Evolutionary conservation across 2,329 filamentous ascomycete species (phyloP), one percentile per base, ranked within the genome.

Genomic region (Neofusicoccum laricinum): DNA sequence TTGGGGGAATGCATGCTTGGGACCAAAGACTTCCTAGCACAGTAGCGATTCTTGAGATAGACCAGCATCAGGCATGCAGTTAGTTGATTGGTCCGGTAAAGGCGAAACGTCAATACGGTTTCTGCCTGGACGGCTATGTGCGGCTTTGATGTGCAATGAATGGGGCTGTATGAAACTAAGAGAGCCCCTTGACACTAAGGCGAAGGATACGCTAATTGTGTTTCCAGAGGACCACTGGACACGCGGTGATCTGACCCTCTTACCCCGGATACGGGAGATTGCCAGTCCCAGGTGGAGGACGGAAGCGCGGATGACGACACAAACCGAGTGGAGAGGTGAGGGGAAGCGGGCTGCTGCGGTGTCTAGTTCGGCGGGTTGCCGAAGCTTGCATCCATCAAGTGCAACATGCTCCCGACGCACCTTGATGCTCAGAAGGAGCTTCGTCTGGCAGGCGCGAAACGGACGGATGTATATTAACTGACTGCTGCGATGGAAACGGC

Each of bases 201-300:
- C 38, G 15, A 43, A 41, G 38, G 21, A 17, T n/a, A 43, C 34
- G 38, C 40, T 58, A 45, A 17, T 36, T 4, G 21, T 19, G 38
- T 32, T 58, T 58, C 53, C n/a, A 34, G 30, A 46, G 15, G 30
- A 15, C 4, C 40, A 59, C 55, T 36, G 40, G 55, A 36, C 55
- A 59, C 25, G 30, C 6, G 55, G 55, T 59, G 55, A 59, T 59
- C 55, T 46, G 55, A 46, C n/a, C 55, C 8, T 36, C 41, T 45
- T 59, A 46, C 55, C 55, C 55, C 55, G 55, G 55, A 59, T 38
- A 59, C 55, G 55, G 55, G 55, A 58, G 55, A 59, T 48, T 59
- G 55, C 25, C 55, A 59, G 15, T 59, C 40, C 25, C 55, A 59
- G 15, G n/a, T 59, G 55, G 30, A 21, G 41, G 41, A 21, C 41